Evolutionary conservation across 495 filamentous ascomycete species (phyloP).

Genomic region (Cairneyella variabilis): DNA sequence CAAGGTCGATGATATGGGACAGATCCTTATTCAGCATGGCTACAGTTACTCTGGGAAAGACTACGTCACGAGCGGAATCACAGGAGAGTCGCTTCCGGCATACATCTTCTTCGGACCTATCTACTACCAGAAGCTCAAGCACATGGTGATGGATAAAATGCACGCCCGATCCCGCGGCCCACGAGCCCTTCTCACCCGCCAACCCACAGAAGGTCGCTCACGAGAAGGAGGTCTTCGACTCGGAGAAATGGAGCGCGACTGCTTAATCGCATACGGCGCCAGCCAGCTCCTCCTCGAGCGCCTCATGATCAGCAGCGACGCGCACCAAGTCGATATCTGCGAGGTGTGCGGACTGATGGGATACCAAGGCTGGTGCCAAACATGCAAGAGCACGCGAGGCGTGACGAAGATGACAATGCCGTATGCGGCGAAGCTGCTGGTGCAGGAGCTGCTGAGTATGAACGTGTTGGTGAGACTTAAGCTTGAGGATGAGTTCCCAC

Average conservation of each 20-base stretch:
- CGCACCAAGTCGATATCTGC: conserved; percentile 87
- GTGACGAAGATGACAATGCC: conserved; percentile 92
- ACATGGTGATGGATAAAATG: conserved; percentile 99
- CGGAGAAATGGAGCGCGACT: conserved; percentile 99
- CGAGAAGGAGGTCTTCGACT: conserved; percentile 88
- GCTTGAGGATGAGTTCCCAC: conserved; percentile 87
- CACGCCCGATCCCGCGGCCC: conserved; percentile 90
- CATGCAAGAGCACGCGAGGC: conserved; percentile 73
- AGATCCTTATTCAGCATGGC: conserved; percentile 76
- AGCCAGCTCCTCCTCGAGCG: conserved; percentile 90
- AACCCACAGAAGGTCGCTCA: conserved; percentile 94
- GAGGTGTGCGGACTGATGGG: conserved; percentile 92
- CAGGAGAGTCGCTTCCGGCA: conserved; percentile 85
- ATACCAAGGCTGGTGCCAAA: conserved; percentile 88
- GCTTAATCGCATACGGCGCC: conserved; percentile 91
- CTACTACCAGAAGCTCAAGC: conserved; percentile 99
- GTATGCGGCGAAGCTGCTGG: conserved; percentile 96
- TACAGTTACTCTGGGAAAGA: conserved; percentile 97
- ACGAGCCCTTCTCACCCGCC: conserved; percentile 84
- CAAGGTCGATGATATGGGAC: conserved; percentile 86
- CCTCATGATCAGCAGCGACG: conserved; percentile 90
- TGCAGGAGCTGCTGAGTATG: conserved; percentile 97
- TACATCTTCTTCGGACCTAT: conserved; percentile 99
- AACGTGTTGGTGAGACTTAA: conserved; percentile 84
- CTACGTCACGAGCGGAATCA: conserved; percentile 91